phyloP scores from a whole-genome alignment of 257 asterid species.

The Ligustrum vulgare region DNA sequence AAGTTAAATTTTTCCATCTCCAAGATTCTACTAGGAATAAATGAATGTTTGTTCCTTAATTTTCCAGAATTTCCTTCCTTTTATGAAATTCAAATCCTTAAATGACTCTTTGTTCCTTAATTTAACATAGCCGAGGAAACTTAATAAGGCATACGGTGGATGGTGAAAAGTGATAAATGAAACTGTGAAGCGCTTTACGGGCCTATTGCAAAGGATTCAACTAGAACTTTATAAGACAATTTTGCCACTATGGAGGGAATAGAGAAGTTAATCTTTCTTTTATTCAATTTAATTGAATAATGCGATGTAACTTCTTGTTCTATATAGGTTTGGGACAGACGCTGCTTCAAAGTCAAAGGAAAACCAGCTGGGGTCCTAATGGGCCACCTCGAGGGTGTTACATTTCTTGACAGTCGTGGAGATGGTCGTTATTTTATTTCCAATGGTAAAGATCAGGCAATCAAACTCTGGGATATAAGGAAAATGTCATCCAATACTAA shows the following conservation, averaged over 20 bases:
- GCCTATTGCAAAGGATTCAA: neutral
- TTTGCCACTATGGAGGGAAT: neutral
- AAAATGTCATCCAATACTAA: conserved; percentile 64
- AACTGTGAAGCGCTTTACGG: neutral
- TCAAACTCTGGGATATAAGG: conserved; percentile 91
- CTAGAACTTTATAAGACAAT: neutral
- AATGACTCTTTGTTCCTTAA: neutral
- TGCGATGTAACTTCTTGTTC: neutral
- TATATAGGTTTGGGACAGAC: conserved; percentile 87
- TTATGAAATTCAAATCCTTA: neutral
- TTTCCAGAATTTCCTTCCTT: neutral
- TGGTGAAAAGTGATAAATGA: neutral
- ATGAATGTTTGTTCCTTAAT: too few relatives aligned
- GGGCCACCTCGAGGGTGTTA: conserved; percentile 91
- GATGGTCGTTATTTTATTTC: conserved; percentile 89
- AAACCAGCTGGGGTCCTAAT: conserved; percentile 70
- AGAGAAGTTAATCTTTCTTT: neutral
- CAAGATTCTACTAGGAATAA: neutral
- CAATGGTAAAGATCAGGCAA: conserved; percentile 84
- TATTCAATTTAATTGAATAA: conserved; percentile 7
- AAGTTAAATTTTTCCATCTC: neutral
- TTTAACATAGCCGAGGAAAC: neutral
- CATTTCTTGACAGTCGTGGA: conserved; percentile 78
- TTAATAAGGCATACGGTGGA: neutral
- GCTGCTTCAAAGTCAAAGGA: conserved; percentile 65